phyloP scores from a whole-genome alignment of 805 yeast species.

The Peterozyma xylosa region DNA sequence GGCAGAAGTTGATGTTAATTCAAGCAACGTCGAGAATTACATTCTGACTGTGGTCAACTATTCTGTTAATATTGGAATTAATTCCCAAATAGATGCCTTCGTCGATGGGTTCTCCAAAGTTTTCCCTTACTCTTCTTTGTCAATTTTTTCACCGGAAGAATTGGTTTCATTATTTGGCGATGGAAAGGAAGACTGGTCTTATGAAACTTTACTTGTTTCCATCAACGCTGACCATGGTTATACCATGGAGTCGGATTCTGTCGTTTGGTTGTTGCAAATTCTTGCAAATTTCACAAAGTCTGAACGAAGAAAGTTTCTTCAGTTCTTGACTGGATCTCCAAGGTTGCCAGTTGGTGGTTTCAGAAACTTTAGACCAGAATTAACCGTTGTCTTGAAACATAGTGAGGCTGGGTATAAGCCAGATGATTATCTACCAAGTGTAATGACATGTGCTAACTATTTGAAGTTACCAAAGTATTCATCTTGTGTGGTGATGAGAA shows the following conservation, averaged over 20 bases:
- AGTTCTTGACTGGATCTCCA: slow-evolving; percentile 90
- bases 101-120: slow-evolving; percentile 76
- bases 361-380: slow-evolving; percentile 67
- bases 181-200: slow-evolving; percentile 82
- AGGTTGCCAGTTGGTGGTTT: slow-evolving; percentile 92
- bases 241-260: slow-evolving; percentile 55
- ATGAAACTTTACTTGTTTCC: slow-evolving; percentile 46
- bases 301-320: slow-evolving; percentile 69
- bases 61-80: slow-evolving; percentile 57
- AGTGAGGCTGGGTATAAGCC: slow-evolving; percentile 62
- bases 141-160: slow-evolving; percentile 70
- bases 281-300: slow-evolving; percentile 43
- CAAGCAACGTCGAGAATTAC: slow-evolving; percentile 50
- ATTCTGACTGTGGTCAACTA: slow-evolving; percentile 48
- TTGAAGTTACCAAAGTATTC: slow-evolving; percentile 83
- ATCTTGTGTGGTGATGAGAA: slow-evolving; percentile 47
- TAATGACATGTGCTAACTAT: slow-evolving; percentile 97
- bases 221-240: slow-evolving; percentile 90
- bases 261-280: slow-evolving; percentile 53
- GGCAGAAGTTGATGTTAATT: slow-evolving; percentile 34
- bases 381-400: slow-evolving; percentile 81
- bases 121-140: slow-evolving; percentile 68
- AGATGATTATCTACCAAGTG: slow-evolving; percentile 88
- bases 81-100: slow-evolving; percentile 59
- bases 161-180: slow-evolving; percentile 66